These are phyloP conservation scores for Phialocephala subalpina DNA, from an alignment of 2,329 filamentous ascomycete species.

Conservation along the genomic window DNA sequence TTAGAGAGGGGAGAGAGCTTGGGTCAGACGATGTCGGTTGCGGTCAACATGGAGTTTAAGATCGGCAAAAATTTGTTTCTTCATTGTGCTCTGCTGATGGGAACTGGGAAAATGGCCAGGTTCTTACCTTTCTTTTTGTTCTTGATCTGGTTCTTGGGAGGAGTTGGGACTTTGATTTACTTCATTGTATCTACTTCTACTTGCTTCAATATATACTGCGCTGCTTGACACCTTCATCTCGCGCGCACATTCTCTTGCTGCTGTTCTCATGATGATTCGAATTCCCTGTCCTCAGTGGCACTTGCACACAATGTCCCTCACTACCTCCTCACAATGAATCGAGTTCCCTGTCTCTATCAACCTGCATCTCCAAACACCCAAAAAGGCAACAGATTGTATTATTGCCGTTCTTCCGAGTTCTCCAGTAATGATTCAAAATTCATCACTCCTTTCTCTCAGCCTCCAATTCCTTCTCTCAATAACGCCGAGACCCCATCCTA, in stretches of 20 bases:
- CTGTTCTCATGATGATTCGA: not conserved
- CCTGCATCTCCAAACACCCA: slow-evolving; percentile 1
- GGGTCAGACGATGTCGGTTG: slow-evolving; percentile 37
- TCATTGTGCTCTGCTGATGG: slow-evolving; percentile 15
- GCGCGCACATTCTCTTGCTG: not conserved
- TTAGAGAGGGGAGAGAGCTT: not conserved
- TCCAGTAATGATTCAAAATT: no score
- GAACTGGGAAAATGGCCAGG: not conserved
- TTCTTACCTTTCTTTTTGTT: not conserved
- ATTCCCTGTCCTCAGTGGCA: no score
- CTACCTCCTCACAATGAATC: slow-evolving; percentile 18
- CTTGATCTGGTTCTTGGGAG: not conserved
- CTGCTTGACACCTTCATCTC: not conserved
- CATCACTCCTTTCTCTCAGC: no score
- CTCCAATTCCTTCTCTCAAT: no score
- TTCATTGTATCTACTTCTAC: not conserved
- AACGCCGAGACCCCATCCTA: no score
- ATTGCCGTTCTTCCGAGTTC: no score
- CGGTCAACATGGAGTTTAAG: slow-evolving; percentile 28
- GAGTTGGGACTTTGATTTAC: not conserved
- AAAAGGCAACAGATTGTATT: not conserved
- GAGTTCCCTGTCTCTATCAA: not conserved
- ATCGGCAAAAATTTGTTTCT: slow-evolving; percentile 39
- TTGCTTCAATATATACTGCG: not conserved
- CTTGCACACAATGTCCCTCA: no score